Conservation (phyloP, 352 stramenopile species). For the Phytophthora meadii region DNA sequence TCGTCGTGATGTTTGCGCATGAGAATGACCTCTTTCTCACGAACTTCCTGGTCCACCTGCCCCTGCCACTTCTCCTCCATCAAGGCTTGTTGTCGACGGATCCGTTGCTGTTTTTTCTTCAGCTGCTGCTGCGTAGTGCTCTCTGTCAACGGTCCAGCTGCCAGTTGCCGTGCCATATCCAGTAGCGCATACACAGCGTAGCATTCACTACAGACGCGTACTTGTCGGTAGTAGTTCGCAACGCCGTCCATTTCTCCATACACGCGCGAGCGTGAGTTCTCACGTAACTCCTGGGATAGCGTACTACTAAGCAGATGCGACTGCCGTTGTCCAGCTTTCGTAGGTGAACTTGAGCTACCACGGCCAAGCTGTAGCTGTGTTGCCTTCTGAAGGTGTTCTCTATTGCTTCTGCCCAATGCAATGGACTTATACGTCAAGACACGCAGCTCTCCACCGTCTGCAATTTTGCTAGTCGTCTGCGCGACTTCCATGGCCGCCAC, state of each 20-base stretch:
- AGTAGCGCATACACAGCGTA: slow-evolving; percentile 89
- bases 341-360: slow-evolving; percentile 4
- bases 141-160: slow-evolving; percentile 15
- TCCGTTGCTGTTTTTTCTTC: slow-evolving; percentile 24
- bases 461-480: slow-evolving; percentile 21
- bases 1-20: slow-evolving; percentile 17
- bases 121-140: slow-evolving; percentile 30
- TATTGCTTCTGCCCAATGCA: slow-evolving; percentile 67
- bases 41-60: slow-evolving; percentile 47
- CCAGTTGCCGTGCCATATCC: slow-evolving; percentile 65
- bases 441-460: slow-evolving; percentile 42
- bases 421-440: slow-evolving; percentile 87
- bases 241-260: slow-evolving; percentile 66
- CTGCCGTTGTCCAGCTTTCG: slow-evolving; percentile 13
- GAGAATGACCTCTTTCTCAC: slow-evolving; percentile 56
- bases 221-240: slow-evolving; percentile 84
- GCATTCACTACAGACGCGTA: slow-evolving; percentile 87
- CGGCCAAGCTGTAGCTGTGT: slow-evolving; percentile 14
- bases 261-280: slow-evolving; percentile 54
- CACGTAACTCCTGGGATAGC: slow-evolving; percentile 57
- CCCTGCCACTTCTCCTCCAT: slow-evolving; percentile 59
- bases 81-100: slow-evolving; percentile 16
- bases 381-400: slow-evolving; percentile 42
- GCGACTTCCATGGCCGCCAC: slow-evolving; percentile 48
- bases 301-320: slow-evolving; percentile 60